Conservation (phyloP, 2,329 filamentous ascomycete species). For the Metarhizium guizhouense region DNA sequence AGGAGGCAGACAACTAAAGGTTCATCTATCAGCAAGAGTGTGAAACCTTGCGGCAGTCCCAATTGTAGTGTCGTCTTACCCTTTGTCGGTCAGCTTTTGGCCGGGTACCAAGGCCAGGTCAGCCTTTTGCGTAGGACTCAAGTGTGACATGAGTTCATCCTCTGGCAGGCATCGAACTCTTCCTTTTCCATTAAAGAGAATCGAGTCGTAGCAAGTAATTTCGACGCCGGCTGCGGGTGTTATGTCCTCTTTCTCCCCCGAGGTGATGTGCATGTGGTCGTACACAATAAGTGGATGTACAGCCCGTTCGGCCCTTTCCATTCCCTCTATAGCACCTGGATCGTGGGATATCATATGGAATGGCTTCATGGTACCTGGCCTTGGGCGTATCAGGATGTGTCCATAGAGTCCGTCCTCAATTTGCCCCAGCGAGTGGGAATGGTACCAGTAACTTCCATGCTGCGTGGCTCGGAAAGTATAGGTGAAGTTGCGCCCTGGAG, state of each 20-base stretch:
- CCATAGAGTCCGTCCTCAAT: constrained; percentile 53
- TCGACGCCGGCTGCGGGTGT: constrained; percentile 36
- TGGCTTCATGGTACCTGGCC: constrained; percentile 25
- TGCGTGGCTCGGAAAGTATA: constrained; percentile 48
- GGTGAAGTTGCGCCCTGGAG: constrained; percentile 26
- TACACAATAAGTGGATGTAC: constrained; percentile 41
- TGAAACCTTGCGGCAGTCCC: too few relatives aligned
- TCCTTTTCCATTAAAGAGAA: constrained; percentile 55
- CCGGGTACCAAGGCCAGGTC: constrained; percentile 20
- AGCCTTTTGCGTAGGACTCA: constrained; percentile 20
- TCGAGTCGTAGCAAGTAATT: constrained; percentile 47
- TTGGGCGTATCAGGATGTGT: constrained; percentile 40
- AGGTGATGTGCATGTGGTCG: constrained; percentile 48
- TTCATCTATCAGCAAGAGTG: too few relatives aligned
- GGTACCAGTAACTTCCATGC: constrained; percentile 53
- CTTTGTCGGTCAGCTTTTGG: constrained; percentile 31
- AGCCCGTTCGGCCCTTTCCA: constrained; percentile 38
- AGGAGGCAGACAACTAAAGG: constrained; percentile 27
- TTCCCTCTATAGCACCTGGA: constrained; percentile 27
- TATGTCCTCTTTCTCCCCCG: constrained; percentile 35
- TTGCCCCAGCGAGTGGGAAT: constrained; percentile 46
- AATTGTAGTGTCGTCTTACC: constrained; percentile 16
- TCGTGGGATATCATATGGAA: constrained; percentile 37
- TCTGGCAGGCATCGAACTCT: constrained; percentile 40
- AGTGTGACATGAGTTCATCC: constrained; percentile 31